Evolutionary conservation across 2,329 filamentous ascomycete genomes (phyloP).

Genomic region (Phialocephala subalpina): DNA sequence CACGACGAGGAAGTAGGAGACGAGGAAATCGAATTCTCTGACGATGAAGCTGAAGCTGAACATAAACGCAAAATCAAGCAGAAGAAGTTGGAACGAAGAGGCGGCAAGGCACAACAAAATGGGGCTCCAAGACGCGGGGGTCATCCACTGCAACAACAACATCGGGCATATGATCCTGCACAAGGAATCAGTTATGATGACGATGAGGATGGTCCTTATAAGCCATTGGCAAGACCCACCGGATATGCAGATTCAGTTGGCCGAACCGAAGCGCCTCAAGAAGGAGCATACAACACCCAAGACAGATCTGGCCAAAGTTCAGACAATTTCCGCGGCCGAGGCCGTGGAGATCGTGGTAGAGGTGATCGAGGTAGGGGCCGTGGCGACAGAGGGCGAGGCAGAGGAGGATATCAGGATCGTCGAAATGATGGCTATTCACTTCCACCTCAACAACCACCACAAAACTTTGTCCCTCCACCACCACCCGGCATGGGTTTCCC

Average conservation of each 20-base stretch:
- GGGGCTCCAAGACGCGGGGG: conserved; percentile 46
- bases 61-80: conserved; percentile 76
- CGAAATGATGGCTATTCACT: conserved; percentile 31
- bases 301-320: conserved; percentile 31
- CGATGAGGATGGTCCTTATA: conserved; percentile 75
- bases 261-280: conserved; percentile 47
- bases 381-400: conserved; percentile 39
- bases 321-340: conserved; percentile 36
- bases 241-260: conserved; percentile 64
- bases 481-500: conserved; percentile 22
- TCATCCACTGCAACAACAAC: conserved; percentile 44
- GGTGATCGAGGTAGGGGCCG: conserved; percentile 35
- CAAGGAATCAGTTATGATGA: conserved; percentile 72
- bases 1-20: conserved; percentile 90
- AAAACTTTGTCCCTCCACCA: conserved; percentile 4
- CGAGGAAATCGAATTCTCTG: conserved; percentile 93
- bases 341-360: conserved; percentile 36
- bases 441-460: conserved; percentile 32
- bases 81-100: conserved; percentile 66
- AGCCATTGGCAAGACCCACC: conserved; percentile 72
- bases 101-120: conserved; percentile 56
- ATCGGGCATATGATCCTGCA: conserved; percentile 45
- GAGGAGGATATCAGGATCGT: conserved; percentile 36
- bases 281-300: conserved; percentile 43
- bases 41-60: conserved; percentile 92